Percentiles rank a stretch among this genome's conserved stretches.
These are phyloP conservation scores for Cicer arietinum DNA, from an alignment of 306 rosid genomes.

Conservation along the genomic window DNA sequence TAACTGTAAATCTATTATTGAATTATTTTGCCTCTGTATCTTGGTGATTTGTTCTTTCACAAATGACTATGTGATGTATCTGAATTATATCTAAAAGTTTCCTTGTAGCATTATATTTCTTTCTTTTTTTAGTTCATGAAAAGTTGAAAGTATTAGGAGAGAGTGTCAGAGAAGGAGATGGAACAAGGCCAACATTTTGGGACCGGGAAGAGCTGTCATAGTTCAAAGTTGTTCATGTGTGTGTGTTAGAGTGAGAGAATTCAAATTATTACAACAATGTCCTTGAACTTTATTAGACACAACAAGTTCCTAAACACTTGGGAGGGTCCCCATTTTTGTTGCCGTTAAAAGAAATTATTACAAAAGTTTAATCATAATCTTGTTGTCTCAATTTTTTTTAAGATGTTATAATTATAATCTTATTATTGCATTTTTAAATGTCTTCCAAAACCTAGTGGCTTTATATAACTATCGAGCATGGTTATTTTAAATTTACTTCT, in stretches of 20 bases:
- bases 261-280: constrained; percentile 62
- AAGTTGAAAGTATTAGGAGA: constrained; percentile 31
- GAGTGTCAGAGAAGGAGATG: constrained; percentile 33
- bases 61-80: constrained; percentile 26
- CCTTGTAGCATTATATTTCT: too few species aligned
- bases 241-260: constrained; percentile 39
- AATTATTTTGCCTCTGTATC: neutral
- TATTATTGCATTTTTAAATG: neutral
- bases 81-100: constrained; percentile 21
- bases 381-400: neutral
- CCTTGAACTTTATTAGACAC: constrained; percentile 11
- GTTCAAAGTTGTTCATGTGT: constrained; percentile 49
- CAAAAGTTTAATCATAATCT: neutral
- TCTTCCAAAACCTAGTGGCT: neutral
- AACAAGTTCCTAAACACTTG: constrained; percentile 23
- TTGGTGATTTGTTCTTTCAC: constrained; percentile 1
- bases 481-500: neutral
- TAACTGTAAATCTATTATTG: neutral
- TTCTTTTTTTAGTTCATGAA: neutral
- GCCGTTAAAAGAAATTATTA: constrained; percentile 38
- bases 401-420: neutral
- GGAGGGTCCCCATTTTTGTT: constrained; percentile 42
- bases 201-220: constrained; percentile 71
- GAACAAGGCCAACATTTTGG: constrained; percentile 47
- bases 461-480: neutral